Percentiles rank a stretch among this genome's conserved stretches.
Conservation (phyloP, 192 early-diverging fungal species). For the Coemansia sp. region DNA sequence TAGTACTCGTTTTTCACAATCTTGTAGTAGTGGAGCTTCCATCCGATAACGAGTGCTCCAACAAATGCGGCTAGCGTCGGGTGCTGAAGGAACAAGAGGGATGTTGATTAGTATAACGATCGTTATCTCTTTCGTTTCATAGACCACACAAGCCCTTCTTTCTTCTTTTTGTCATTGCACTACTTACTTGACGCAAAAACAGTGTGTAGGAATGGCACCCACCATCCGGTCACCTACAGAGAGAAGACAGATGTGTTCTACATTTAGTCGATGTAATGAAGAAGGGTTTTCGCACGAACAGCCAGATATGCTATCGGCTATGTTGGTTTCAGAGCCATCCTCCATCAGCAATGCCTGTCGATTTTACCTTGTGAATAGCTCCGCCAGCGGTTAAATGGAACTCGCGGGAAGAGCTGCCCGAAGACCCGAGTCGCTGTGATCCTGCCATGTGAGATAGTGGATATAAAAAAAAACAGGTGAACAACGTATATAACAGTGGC, state of each 20-base stretch:
- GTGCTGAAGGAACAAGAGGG: not conserved
- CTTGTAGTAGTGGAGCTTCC: conserved; percentile 76
- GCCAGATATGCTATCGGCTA: not conserved
- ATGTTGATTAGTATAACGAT: not conserved
- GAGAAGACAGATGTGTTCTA: not conserved
- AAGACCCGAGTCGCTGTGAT: conserved; percentile 18
- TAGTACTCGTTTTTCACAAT: conserved; percentile 77
- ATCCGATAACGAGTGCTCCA: conserved; percentile 64
- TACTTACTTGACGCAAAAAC: conserved; percentile 53
- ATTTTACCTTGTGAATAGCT: conserved; percentile 36
- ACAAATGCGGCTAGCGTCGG: conserved; percentile 61
- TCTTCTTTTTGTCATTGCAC: not conserved
- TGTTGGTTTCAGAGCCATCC: not conserved
- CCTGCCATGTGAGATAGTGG: conserved; percentile 21
- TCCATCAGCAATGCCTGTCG: not conserved
- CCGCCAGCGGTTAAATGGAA: conserved; percentile 43
- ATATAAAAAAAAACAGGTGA: not conserved
- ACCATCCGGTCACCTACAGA: conserved; percentile 52
- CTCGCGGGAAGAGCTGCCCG: conserved; percentile 20
- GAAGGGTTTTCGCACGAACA: not conserved
- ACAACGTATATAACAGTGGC: not conserved
- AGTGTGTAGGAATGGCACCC: conserved; percentile 57
- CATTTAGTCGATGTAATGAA: not conserved
- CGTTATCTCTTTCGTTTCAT: not conserved
- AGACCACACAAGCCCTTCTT: too few relatives aligned